Percentiles rank a stretch among this genome's conserved stretches.
Conservation (phyloP, 352 stramenopile species). For the Globisporangium nodosum region DNA sequence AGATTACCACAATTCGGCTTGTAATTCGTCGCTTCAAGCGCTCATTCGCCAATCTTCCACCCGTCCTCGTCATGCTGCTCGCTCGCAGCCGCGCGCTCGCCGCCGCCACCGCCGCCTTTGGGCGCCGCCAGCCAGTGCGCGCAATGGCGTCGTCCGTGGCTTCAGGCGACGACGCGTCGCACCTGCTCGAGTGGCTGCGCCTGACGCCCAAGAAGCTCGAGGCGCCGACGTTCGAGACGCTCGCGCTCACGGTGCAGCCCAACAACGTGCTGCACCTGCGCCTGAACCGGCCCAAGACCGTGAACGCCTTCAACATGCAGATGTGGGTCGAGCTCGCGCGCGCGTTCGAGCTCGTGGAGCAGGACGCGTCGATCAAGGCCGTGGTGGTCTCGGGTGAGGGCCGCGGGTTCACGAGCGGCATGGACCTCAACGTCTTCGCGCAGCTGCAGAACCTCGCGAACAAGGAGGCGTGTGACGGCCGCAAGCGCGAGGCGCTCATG, state of each 20-base stretch:
- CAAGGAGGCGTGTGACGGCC: constrained; percentile 61
- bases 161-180: constrained; percentile 30
- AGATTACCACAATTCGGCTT: not conserved
- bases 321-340: constrained; percentile 81
- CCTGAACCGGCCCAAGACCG: constrained; percentile 73
- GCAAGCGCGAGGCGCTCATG: constrained; percentile 79
- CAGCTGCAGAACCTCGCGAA: constrained; percentile 62
- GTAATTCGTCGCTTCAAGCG: not conserved
- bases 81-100: not conserved
- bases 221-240: constrained; percentile 46
- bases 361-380: constrained; percentile 57
- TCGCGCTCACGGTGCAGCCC: constrained; percentile 32
- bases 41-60: not conserved
- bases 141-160: not conserved
- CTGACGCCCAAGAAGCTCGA: constrained; percentile 30
- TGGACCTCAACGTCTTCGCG: constrained; percentile 86
- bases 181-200: constrained; percentile 57
- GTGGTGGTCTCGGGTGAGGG: constrained; percentile 78
- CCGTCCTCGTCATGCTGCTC: not conserved
- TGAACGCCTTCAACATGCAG: constrained; percentile 89
- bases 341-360: constrained; percentile 63
- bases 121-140: not conserved
- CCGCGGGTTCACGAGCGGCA: constrained; percentile 82
- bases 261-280: constrained; percentile 71
- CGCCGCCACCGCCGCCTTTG: not conserved